These are phyloP conservation scores for Penicillium flavigenum DNA, from an alignment of 495 filamentous ascomycete genomes.

Conservation along the genomic window DNA sequence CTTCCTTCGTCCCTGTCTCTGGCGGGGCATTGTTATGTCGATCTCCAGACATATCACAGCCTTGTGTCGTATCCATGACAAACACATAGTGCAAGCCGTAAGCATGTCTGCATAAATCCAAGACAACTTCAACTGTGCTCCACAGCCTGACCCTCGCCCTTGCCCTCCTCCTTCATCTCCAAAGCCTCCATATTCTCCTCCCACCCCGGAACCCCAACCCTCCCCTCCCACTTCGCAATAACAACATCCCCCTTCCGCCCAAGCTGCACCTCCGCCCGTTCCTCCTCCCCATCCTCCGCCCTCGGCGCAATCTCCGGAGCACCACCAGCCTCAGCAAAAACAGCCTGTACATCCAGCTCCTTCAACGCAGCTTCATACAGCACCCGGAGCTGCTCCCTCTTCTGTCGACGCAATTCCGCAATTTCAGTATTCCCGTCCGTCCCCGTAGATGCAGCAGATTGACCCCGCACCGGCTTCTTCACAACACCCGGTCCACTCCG, in stretches of 20 bases:
- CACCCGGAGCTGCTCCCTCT: slow-evolving; percentile 33
- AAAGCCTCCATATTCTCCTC: slow-evolving; percentile 47
- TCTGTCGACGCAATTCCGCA: slow-evolving; percentile 25
- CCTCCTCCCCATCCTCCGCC: slow-evolving; percentile 32
- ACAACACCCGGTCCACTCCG: slow-evolving; percentile 26
- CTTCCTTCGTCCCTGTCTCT: background rate
- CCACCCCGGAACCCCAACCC: slow-evolving; percentile 43
- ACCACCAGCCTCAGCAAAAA: slow-evolving; percentile 56
- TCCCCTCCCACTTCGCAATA: slow-evolving; percentile 52
- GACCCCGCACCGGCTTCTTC: slow-evolving; percentile 28
- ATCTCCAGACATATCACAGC: background rate
- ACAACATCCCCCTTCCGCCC: slow-evolving; percentile 36
- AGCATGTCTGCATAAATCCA: background rate
- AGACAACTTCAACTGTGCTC: slow-evolving; percentile 13
- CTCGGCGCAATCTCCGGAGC: background rate
- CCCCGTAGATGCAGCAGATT: slow-evolving; percentile 4
- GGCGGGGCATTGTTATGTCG: background rate
- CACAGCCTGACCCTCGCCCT: slow-evolving; percentile 12
- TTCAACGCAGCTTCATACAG: slow-evolving; percentile 53
- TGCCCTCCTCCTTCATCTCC: slow-evolving; percentile 35
- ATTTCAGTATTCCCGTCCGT: slow-evolving; percentile 6
- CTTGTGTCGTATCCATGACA: slow-evolving; percentile 3
- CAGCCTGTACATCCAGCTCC: slow-evolving; percentile 59
- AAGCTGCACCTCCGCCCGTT: slow-evolving; percentile 29
- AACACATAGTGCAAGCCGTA: background rate